A percentile compares a stretch with the other conserved stretches of the same genome.
Conservation (phyloP, 2,329 filamentous ascomycete genomes). For the Blastomyces percursus region DNA sequence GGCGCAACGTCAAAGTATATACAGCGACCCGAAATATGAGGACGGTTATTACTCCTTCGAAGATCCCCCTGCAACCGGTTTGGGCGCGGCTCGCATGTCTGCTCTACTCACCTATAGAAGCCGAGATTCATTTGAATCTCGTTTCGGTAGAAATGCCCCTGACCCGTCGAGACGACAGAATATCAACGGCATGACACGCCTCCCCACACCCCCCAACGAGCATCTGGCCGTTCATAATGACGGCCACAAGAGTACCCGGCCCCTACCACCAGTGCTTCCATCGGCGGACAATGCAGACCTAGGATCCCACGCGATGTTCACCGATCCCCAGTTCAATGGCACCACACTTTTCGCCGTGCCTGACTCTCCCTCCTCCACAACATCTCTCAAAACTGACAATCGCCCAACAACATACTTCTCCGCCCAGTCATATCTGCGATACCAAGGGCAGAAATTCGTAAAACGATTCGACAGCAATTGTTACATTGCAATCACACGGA, state of each 20-base stretch:
- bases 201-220: constrained; percentile 53
- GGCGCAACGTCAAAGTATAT: constrained; percentile 58
- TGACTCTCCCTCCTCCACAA: constrained; percentile 22
- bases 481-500: constrained; percentile 97
- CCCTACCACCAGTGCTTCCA: constrained; percentile 17
- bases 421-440: constrained; percentile 91
- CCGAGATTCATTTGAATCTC: constrained; percentile 89
- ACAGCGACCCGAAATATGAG: constrained; percentile 95
- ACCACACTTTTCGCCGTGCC: constrained; percentile 44
- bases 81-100: constrained; percentile 93
- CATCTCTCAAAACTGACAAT: constrained; percentile 18
- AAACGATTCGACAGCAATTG: constrained; percentile 96
- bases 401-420: constrained; percentile 81
- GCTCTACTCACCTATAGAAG: constrained; percentile 92
- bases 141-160: constrained; percentile 86
- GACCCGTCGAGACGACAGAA: constrained; percentile 74
- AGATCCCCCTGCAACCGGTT: constrained; percentile 73
- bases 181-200: constrained; percentile 57
- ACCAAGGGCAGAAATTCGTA: constrained; percentile 94
- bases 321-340: constrained; percentile 62
- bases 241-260: constrained; percentile 55
- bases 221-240: constrained; percentile 78
- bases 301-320: constrained; percentile 29
- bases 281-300: constrained; percentile 12
- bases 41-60: constrained; percentile 88